Conservation (phyloP, 2,329 filamentous ascomycete species). For the Macrophomina phaseolina region DNA sequence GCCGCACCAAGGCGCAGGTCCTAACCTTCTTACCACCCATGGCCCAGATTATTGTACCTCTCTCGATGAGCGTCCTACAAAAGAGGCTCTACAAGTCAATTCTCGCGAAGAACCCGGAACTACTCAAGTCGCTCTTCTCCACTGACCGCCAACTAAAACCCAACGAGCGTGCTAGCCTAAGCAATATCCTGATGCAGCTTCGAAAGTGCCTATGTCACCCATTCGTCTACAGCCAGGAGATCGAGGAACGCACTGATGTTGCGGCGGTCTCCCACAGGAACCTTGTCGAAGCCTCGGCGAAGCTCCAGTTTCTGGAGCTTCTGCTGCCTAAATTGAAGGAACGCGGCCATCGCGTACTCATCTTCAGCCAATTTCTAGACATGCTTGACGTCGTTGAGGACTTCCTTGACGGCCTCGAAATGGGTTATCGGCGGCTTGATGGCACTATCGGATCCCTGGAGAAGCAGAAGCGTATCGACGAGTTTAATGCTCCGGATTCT, state of each 20-base stretch:
- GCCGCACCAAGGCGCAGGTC: constrained; percentile 87
- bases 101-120: constrained; percentile 83
- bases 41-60: constrained; percentile 91
- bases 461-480: constrained; percentile 93
- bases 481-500: constrained; percentile 86
- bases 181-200: constrained; percentile 94
- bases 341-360: constrained; percentile 85
- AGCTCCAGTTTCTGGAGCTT: constrained; percentile 80
- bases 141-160: constrained; percentile 64
- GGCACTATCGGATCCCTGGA: constrained; percentile 80
- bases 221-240: constrained; percentile 88
- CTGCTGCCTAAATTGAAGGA: constrained; percentile 88
- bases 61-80: constrained; percentile 94
- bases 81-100: constrained; percentile 96
- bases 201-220: constrained; percentile 95
- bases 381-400: constrained; percentile 91
- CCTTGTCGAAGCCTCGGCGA: constrained; percentile 88
- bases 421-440: constrained; percentile 81
- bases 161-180: constrained; percentile 78
- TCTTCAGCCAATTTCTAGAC: constrained; percentile 93
- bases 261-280: constrained; percentile 72
- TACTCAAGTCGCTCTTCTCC: constrained; percentile 86
- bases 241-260: constrained; percentile 79
- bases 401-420: constrained; percentile 77
- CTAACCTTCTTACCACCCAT: constrained; percentile 91